Evolutionary conservation across 805 yeast species (phyloP).

Genomic region (Ogataea methanolica): DNA sequence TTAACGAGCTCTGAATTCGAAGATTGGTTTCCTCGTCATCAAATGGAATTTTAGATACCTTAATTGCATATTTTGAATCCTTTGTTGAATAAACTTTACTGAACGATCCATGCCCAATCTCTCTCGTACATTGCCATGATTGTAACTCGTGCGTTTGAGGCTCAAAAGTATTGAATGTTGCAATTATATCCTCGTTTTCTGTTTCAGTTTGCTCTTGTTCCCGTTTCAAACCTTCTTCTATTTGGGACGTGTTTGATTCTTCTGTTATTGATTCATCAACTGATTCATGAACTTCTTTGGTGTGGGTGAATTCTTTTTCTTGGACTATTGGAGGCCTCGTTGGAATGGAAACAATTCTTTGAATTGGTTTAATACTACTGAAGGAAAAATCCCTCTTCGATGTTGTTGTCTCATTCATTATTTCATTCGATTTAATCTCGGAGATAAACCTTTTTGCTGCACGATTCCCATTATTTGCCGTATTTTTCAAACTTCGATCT

Average conservation of each 20-base stretch:
- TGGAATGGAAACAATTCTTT: slow-evolving; percentile 28
- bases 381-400: slow-evolving; percentile 10
- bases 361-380: slow-evolving; percentile 23
- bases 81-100: slow-evolving; percentile 54
- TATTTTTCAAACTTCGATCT: background rate
- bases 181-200: background rate
- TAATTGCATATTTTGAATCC: slow-evolving; percentile 57
- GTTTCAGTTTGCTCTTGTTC: slow-evolving; percentile 5
- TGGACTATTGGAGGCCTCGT: slow-evolving; percentile 13
- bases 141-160: slow-evolving; percentile 13
- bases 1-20: slow-evolving; percentile 55
- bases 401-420: background rate
- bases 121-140: slow-evolving; percentile 33
- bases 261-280: background rate
- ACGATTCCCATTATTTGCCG: slow-evolving; percentile 1
- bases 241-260: background rate
- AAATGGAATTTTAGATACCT: slow-evolving; percentile 45
- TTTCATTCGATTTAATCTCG: slow-evolving; percentile 12
- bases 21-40: slow-evolving; percentile 35
- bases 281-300: slow-evolving; percentile 5
- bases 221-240: too few relatives aligned
- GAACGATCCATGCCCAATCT: slow-evolving; percentile 66
- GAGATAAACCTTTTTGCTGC: slow-evolving; percentile 5
- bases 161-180: slow-evolving; percentile 10
- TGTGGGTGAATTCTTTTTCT: slow-evolving; percentile 10